A percentile compares a stretch with the other conserved stretches of the same genome.
Conservation (phyloP, 106 monocot genomes). For the Acorus calamus region DNA sequence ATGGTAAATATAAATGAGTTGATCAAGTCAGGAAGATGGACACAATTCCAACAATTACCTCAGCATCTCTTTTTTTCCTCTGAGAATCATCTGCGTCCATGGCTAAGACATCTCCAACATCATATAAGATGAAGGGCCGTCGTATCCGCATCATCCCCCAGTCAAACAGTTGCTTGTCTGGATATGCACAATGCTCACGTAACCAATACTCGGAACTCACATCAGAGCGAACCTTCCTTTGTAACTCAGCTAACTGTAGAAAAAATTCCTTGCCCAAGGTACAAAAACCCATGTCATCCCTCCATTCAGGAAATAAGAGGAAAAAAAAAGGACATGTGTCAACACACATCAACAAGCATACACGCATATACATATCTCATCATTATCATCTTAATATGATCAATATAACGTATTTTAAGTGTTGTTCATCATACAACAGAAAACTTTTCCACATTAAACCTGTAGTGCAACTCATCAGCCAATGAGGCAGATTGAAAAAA, state of each 20-base stretch:
- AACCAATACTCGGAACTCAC: slow-evolving; percentile 70
- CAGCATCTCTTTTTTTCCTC: slow-evolving; percentile 77
- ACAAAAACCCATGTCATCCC: background rate
- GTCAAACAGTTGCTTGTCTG: slow-evolving; percentile 79
- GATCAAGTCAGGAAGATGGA: background rate
- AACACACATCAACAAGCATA: background rate
- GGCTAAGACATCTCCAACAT: slow-evolving; percentile 63
- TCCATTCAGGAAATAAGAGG: slow-evolving; percentile 1
- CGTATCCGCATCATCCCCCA: slow-evolving; percentile 90
- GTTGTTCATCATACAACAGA: too few species aligned
- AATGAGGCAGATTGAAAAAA: too few species aligned
- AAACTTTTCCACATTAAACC: too few species aligned
- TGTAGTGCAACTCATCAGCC: too few species aligned
- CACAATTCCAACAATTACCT: slow-evolving; percentile 35
- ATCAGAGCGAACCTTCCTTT: slow-evolving; percentile 64
- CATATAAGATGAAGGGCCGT: slow-evolving; percentile 74
- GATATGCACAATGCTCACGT: slow-evolving; percentile 57
- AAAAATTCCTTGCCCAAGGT: background rate
- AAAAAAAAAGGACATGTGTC: background rate
- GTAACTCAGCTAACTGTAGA: slow-evolving; percentile 68
- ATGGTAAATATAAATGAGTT: too few species aligned
- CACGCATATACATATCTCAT: too few species aligned
- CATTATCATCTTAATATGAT: too few species aligned
- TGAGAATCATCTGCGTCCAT: slow-evolving; percentile 89
- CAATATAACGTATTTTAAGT: too few species aligned